These are phyloP conservation scores for Emmonsiellopsis sp. DNA, from an alignment of 2,329 filamentous ascomycete genomes.

Conservation along the genomic window DNA sequence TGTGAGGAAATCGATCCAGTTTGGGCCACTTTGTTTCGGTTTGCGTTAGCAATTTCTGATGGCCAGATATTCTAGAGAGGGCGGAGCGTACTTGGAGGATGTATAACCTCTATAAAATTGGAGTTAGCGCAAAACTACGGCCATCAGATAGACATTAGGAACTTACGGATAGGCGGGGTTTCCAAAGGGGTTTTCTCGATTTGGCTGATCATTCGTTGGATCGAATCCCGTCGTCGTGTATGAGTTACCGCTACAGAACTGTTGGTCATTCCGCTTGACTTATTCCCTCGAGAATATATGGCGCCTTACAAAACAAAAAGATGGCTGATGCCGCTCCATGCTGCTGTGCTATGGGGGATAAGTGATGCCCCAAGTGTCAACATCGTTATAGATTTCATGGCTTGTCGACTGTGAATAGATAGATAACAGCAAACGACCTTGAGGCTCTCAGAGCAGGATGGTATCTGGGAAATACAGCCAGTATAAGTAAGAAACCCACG, in stretches of 20 bases:
- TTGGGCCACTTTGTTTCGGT: conserved; percentile 37
- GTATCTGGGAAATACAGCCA: no score
- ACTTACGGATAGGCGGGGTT: conserved; percentile 45
- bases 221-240: conserved; percentile 51
- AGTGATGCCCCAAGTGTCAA: background rate
- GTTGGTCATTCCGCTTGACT: background rate
- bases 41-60: conserved; percentile 16
- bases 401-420: background rate
- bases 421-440: no score
- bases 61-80: background rate
- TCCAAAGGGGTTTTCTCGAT: conserved; percentile 43
- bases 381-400: background rate
- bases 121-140: background rate
- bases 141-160: background rate
- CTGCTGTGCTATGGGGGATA: background rate
- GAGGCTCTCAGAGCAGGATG: no score
- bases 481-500: no score
- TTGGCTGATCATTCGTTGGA: conserved; percentile 39
- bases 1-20: conserved; percentile 40
- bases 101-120: background rate
- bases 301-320: conserved; percentile 1
- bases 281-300: background rate
- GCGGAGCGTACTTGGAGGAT: conserved; percentile 1
- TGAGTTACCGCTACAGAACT: conserved; percentile 38
- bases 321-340: background rate